phyloP scores from a whole-genome alignment of 139 green algal genomes.

The Cymbomonas tetramitiformis region DNA sequence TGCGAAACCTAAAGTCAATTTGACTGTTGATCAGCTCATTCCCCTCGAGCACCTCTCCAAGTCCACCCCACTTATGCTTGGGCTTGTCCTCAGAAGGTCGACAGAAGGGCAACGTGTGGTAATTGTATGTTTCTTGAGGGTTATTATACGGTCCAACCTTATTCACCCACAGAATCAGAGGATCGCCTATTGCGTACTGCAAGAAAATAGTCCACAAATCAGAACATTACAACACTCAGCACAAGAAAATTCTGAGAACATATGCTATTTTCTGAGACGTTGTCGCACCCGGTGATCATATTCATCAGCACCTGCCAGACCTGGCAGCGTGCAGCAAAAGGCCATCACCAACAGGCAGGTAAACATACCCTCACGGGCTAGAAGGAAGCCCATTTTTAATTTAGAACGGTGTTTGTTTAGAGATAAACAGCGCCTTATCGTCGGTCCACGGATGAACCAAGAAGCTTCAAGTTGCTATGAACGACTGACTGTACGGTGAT shows the following conservation, averaged over 20 bases:
- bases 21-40: constrained; percentile 89
- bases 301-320: background rate
- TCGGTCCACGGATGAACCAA: too few species aligned
- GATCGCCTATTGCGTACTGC: constrained; percentile 60
- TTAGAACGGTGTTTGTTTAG: too few species aligned
- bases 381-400: too few species aligned
- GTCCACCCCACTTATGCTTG: constrained; percentile 74
- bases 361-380: too few species aligned
- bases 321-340: background rate
- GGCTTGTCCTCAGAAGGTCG: constrained; percentile 32
- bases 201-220: constrained; percentile 12
- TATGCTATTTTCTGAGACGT: background rate
- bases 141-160: constrained; percentile 95
- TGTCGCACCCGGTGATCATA: constrained; percentile 9
- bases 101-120: constrained; percentile 85
- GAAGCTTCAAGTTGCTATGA: too few species aligned
- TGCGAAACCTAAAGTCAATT: constrained; percentile 70
- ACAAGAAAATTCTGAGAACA: too few species aligned
- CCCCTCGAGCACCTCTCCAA: constrained; percentile 85
- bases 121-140: constrained; percentile 96
- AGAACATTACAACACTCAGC: background rate
- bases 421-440: too few species aligned
- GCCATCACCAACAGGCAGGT: too few species aligned
- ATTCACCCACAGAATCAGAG: constrained; percentile 76
- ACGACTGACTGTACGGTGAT: too few species aligned